Evolutionary conservation across 768 basidiomycete species (phyloP).

Genomic region (Cyathus striatus): DNA sequence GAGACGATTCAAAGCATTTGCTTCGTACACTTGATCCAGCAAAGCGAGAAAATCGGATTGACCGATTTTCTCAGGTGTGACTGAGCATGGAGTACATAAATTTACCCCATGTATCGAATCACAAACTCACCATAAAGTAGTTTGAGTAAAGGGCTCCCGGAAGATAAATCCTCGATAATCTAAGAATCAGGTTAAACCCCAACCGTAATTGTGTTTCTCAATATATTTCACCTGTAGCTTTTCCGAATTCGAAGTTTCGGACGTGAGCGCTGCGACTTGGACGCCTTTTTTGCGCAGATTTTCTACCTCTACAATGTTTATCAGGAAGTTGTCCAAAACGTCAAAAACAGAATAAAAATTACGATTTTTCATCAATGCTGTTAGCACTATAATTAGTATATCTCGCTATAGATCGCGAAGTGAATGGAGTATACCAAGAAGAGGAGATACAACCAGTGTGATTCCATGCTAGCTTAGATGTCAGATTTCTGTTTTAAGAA

Average conservation of each 20-base stretch:
- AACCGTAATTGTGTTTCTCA: not conserved
- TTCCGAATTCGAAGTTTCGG: constrained; percentile 54
- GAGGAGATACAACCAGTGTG: constrained; percentile 72
- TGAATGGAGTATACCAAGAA: constrained; percentile 57
- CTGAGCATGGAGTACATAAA: constrained; percentile 24
- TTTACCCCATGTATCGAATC: not conserved
- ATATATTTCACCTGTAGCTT: constrained; percentile 40
- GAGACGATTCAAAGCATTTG: constrained; percentile 60
- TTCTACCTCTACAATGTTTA: constrained; percentile 62
- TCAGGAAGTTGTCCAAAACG: not conserved
- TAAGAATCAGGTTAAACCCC: constrained; percentile 16
- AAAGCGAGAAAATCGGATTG: constrained; percentile 46
- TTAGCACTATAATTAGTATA: not conserved
- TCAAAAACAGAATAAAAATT: constrained; percentile 13
- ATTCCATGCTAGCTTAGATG: constrained; percentile 48
- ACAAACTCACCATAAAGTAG: constrained; percentile 67
- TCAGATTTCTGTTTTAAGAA: not conserved
- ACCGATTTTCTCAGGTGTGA: constrained; percentile 73
- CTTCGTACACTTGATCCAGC: constrained; percentile 45
- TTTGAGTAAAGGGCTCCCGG: constrained; percentile 51
- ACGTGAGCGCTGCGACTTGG: constrained; percentile 56
- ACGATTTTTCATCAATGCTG: constrained; percentile 85
- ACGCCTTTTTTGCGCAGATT: constrained; percentile 51
- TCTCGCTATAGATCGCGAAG: too few relatives aligned
- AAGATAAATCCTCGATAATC: constrained; percentile 59